phyloP scores from a whole-genome alignment of 1,284 basidiomycete species.

The Apiotrichum gracile region DNA sequence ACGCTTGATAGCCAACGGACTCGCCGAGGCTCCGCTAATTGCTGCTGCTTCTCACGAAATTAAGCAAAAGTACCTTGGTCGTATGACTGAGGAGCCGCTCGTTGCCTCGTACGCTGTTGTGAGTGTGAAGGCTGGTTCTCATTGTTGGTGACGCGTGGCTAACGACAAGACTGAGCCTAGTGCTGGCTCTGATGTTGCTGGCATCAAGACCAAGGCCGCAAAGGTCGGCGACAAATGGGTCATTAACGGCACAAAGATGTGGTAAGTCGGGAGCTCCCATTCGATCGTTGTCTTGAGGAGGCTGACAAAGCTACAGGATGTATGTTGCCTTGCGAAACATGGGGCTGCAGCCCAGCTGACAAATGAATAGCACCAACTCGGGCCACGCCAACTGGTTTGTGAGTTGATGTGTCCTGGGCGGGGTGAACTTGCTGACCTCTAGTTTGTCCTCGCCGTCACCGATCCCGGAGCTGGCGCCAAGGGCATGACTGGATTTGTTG shows the following conservation, averaged over 20 bases:
- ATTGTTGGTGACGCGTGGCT: background rate
- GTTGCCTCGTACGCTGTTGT: conserved; percentile 54
- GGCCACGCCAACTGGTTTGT: conserved; percentile 51
- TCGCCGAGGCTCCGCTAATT: conserved; percentile 53
- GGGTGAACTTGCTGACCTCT: background rate
- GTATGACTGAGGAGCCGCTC: conserved; percentile 55
- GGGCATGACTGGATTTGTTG: conserved; percentile 55
- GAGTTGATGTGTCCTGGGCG: conserved; percentile 9
- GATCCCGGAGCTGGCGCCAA: conserved; percentile 50
- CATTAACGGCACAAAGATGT: conserved; percentile 54
- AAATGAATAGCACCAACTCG: conserved; percentile 48
- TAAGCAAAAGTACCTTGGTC: conserved; percentile 54
- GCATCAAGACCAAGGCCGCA: conserved; percentile 50
- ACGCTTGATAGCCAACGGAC: conserved; percentile 45
- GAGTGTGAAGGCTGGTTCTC: background rate
- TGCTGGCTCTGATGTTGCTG: conserved; percentile 54
- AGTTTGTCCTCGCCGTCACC: conserved; percentile 54
- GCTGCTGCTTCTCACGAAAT: conserved; percentile 51
- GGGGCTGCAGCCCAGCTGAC: background rate
- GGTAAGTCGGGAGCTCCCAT: conserved; percentile 37
- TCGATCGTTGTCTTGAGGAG: background rate
- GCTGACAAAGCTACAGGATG: conserved; percentile 27
- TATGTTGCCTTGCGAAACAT: conserved; percentile 10
- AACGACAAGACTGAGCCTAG: conserved; percentile 49
- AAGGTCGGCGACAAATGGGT: conserved; percentile 53